Conservation (phyloP, 192 early-diverging fungal genomes). For the Coemansia sp. region DNA sequence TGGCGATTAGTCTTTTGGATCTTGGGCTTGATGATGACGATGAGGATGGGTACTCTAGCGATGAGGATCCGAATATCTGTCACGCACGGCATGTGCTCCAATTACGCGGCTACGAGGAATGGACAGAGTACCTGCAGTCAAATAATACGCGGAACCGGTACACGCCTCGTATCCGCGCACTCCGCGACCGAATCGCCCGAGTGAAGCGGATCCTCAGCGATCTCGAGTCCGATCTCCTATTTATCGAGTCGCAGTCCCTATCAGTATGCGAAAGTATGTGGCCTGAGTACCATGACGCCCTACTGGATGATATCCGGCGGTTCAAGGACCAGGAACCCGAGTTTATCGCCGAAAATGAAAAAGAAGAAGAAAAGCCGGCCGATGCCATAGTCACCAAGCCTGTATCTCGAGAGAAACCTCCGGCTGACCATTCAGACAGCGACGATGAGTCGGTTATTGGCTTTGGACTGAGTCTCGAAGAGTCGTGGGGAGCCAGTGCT, state of each 20-base stretch:
- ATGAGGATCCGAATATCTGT: constrained; percentile 18
- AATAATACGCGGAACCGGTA: constrained; percentile 5
- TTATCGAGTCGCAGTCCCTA: neutral
- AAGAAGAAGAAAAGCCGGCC: neutral
- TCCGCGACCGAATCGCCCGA: neutral
- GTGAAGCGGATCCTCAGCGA: neutral
- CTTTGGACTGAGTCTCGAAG: neutral
- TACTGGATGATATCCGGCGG: constrained; percentile 18
- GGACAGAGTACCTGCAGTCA: constrained; percentile 6
- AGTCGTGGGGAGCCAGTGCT: neutral
- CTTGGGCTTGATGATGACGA: neutral
- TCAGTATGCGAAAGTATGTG: constrained; percentile 20
- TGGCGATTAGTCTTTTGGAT: neutral
- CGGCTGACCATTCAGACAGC: neutral
- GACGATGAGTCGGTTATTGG: neutral
- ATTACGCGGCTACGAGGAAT: constrained; percentile 14
- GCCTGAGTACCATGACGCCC: constrained; percentile 22
- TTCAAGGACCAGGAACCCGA: neutral
- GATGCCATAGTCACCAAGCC: neutral
- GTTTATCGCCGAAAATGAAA: neutral
- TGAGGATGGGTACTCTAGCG: constrained; percentile 13
- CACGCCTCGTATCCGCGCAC: neutral
- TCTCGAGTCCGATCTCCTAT: constrained; percentile 26
- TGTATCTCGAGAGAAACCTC: neutral
- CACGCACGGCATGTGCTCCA: constrained; percentile 16